phyloP scores from a whole-genome alignment of 352 stramenopile genomes.

The Phytophthora fragariae region DNA sequence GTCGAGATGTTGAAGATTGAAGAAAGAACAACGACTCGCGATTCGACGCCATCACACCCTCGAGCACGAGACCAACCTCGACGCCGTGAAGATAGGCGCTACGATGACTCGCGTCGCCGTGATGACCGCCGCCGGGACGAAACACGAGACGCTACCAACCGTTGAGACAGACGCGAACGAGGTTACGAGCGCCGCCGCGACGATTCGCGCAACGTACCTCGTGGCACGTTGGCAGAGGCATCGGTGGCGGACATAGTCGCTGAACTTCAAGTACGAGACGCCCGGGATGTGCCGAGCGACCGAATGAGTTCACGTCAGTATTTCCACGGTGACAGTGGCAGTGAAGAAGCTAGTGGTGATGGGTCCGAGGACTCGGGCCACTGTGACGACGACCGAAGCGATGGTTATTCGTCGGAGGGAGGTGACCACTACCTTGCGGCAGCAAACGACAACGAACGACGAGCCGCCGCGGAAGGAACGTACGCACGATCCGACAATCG shows the following conservation, averaged over 20 bases:
- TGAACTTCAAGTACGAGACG: neutral
- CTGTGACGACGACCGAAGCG: neutral
- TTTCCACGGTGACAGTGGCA: neutral
- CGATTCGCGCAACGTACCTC: neutral
- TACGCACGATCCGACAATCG: no score
- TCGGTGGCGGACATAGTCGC: neutral
- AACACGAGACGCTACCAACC: no score
- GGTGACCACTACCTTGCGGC: neutral
- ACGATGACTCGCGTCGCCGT: no score
- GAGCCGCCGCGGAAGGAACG: no score
- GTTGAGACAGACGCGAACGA: neutral
- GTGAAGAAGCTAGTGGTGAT: neutral
- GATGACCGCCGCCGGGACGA: no score
- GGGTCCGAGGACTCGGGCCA: neutral
- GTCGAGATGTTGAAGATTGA: no score
- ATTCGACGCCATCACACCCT: no score
- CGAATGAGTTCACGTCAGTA: no score
- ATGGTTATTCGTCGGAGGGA: neutral
- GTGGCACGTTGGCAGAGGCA: neutral
- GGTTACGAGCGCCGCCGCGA: neutral
- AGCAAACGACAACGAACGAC: neutral
- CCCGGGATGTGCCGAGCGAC: no score
- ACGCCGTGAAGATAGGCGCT: no score
- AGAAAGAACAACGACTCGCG: no score
- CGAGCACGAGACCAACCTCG: no score